Evolutionary conservation across 352 stramenopile species (phyloP).

Genomic region (Phytophthora sp.): DNA sequence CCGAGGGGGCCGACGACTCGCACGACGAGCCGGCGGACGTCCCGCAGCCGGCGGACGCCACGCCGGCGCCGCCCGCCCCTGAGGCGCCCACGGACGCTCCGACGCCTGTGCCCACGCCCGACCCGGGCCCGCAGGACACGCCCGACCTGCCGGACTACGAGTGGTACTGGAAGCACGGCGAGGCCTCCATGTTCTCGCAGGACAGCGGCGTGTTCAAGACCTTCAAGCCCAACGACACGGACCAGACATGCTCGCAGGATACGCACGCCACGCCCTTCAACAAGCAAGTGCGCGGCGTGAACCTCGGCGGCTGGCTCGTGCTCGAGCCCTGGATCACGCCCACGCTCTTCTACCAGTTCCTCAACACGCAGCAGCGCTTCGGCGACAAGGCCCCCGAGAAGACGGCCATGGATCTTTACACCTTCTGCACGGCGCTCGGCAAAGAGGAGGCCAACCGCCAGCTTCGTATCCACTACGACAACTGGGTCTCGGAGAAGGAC

Average conservation of each 20-base stretch:
- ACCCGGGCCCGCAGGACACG: conserved; percentile 25
- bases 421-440: conserved; percentile 89
- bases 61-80: conserved; percentile 2
- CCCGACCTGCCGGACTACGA: conserved; percentile 38
- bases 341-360: conserved; percentile 96
- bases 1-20: conserved; percentile 4
- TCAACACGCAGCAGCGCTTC: conserved; percentile 75
- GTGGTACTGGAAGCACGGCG: conserved; percentile 75
- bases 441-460: conserved; percentile 92
- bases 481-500: conserved; percentile 95
- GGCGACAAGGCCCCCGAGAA: conserved; percentile 82
- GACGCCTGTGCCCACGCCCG: not conserved
- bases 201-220: conserved; percentile 56
- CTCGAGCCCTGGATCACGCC: conserved; percentile 97
- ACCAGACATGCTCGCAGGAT: conserved; percentile 72
- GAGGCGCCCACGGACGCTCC: conserved; percentile 4
- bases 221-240: conserved; percentile 72
- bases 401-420: conserved; percentile 93
- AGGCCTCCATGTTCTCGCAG: conserved; percentile 55
- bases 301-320: conserved; percentile 96
- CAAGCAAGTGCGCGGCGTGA: conserved; percentile 85
- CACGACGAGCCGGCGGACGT: conserved; percentile 15
- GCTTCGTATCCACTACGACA: conserved; percentile 93
- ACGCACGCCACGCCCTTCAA: conserved; percentile 57
- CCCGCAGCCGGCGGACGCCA: not conserved